These are phyloP conservation scores for Ophiostoma novo-ulmi DNA, from an alignment of 2,329 filamentous ascomycete genomes.

Conservation along the genomic window DNA sequence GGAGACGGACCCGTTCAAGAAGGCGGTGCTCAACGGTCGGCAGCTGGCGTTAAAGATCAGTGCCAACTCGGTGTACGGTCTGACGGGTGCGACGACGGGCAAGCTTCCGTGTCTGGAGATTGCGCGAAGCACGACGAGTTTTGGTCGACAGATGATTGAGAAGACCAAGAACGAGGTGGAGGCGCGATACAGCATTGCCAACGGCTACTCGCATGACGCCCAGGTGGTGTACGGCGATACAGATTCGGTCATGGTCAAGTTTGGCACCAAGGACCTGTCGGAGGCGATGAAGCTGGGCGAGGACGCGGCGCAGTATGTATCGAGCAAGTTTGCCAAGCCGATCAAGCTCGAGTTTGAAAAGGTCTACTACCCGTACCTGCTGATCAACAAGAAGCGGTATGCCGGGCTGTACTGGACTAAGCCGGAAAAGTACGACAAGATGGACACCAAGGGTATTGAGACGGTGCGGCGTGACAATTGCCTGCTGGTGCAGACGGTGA, in stretches of 20 bases:
- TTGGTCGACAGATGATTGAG: slow-evolving; percentile 98
- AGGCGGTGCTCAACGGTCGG: slow-evolving; percentile 94
- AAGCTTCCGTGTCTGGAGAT: slow-evolving; percentile 94
- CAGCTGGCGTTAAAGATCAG: slow-evolving; percentile 94
- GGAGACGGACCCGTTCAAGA: slow-evolving; percentile 94
- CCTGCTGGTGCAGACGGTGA: slow-evolving; percentile 89
- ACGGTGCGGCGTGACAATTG: slow-evolving; percentile 97
- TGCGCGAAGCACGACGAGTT: slow-evolving; percentile 93
- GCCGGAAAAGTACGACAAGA: slow-evolving; percentile 93
- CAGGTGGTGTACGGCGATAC: slow-evolving; percentile 98
- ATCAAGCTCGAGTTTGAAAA: slow-evolving; percentile 99
- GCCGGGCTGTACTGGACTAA: slow-evolving; percentile 97
- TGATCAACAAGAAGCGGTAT: slow-evolving; percentile 99
- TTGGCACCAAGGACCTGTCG: slow-evolving; percentile 78
- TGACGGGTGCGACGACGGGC: slow-evolving; percentile 92
- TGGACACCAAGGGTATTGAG: slow-evolving; percentile 99
- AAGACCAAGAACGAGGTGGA: slow-evolving; percentile 97
- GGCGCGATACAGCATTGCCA: slow-evolving; percentile 79
- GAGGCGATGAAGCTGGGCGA: slow-evolving; percentile 94
- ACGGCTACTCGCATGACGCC: slow-evolving; percentile 90
- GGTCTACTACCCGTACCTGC: slow-evolving; percentile 93
- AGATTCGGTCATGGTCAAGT: slow-evolving; percentile 99
- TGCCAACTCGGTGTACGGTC: slow-evolving; percentile 95
- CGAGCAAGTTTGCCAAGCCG: slow-evolving; percentile 86
- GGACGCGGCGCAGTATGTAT: slow-evolving; percentile 84